Percentiles rank a stretch among this genome's conserved stretches.
These are phyloP conservation scores for Cichorium intybus DNA, from an alignment of 140 eudicot genomes.

Conservation along the genomic window DNA sequence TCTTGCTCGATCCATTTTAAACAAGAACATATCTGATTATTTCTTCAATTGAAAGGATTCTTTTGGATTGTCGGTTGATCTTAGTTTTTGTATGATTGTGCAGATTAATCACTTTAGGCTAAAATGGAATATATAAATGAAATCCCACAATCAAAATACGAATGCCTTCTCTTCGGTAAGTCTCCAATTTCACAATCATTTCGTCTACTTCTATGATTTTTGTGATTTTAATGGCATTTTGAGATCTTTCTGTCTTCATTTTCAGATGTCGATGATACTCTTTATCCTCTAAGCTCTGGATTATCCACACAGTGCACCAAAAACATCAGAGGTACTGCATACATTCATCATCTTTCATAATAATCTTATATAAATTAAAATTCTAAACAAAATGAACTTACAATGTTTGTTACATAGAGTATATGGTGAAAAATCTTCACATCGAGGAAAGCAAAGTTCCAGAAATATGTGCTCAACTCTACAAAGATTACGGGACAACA, in stretches of 20 bases:
- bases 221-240: not conserved
- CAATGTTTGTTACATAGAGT: constrained; percentile 37
- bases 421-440: constrained; percentile 65
- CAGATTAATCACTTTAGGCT: constrained; percentile 6
- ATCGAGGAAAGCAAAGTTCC: constrained; percentile 68
- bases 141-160: constrained; percentile 48
- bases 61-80: not conserved
- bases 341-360: not conserved
- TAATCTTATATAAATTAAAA: not conserved
- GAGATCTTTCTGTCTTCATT: not conserved
- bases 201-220: not conserved
- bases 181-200: not conserved
- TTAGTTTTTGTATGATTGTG: not conserved
- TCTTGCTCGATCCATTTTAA: not conserved
- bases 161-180: constrained; percentile 89
- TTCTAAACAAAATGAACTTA: not conserved
- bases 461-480: constrained; percentile 55
- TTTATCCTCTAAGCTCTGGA: constrained; percentile 82
- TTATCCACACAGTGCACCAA: constrained; percentile 58
- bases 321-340: constrained; percentile 68
- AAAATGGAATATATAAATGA: constrained; percentile 52
- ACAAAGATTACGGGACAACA: constrained; percentile 93
- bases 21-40: too few relatives aligned
- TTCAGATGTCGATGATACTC: constrained; percentile 95
- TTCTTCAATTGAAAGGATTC: not conserved